Percentiles rank a stretch among this genome's conserved stretches.
Evolutionary conservation across 495 filamentous ascomycete genomes (phyloP).

Genomic region (Endocarpon pusillum): DNA sequence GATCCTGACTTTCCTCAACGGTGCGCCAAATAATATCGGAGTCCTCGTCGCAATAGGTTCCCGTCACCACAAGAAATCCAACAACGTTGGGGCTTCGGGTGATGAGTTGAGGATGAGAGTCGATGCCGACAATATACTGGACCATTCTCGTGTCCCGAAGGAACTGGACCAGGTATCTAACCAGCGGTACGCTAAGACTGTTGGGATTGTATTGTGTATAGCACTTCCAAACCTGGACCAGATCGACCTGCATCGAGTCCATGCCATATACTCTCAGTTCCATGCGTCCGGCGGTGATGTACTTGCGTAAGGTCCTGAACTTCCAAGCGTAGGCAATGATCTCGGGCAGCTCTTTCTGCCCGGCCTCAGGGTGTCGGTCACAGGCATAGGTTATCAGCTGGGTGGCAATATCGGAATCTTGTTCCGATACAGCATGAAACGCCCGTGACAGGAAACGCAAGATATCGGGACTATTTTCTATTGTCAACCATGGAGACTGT

Average conservation of each 20-base stretch:
- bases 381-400: slow-evolving; percentile 22
- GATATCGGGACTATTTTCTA: slow-evolving; percentile 20
- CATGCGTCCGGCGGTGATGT: slow-evolving; percentile 73
- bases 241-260: slow-evolving; percentile 49
- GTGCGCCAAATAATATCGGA: slow-evolving; percentile 77
- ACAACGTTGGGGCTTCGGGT: slow-evolving; percentile 65
- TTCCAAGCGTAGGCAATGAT: slow-evolving; percentile 50
- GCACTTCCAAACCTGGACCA: slow-evolving; percentile 43
- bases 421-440: slow-evolving; percentile 14
- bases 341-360: slow-evolving; percentile 12
- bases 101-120: slow-evolving; percentile 84
- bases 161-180: slow-evolving; percentile 48
- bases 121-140: slow-evolving; percentile 76
- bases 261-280: slow-evolving; percentile 66
- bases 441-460: slow-evolving; percentile 13
- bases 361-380: slow-evolving; percentile 22
- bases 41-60: slow-evolving; percentile 49
- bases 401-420: slow-evolving; percentile 11
- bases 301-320: slow-evolving; percentile 47
- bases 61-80: slow-evolving; percentile 72
- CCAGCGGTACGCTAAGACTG: slow-evolving; percentile 28
- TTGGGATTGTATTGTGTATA: slow-evolving; percentile 25
- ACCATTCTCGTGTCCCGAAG: slow-evolving; percentile 49
- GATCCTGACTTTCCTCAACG: slow-evolving; percentile 66
- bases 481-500: slow-evolving; percentile 22